Percentiles rank a stretch among this genome's conserved stretches.
These are phyloP conservation scores for Sphagnum magellanicum DNA, from an alignment of 228 moss, liverwort and hornwort genomes.

Conservation along the genomic window DNA sequence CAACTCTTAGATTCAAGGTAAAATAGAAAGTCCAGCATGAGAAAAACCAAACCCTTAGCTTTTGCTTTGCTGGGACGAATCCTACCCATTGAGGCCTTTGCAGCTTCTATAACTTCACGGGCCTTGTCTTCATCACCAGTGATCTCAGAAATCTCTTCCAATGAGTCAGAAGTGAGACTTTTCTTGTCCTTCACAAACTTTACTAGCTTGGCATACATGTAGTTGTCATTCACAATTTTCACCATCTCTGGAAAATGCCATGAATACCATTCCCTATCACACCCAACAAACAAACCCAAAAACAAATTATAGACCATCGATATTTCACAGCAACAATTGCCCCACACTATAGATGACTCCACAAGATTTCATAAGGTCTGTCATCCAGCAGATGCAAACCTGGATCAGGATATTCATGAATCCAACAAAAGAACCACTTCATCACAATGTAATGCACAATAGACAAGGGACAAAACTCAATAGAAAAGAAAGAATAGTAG, in stretches of 20 bases:
- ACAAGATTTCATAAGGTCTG: neutral
- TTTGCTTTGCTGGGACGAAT: neutral
- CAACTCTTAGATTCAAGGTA: neutral
- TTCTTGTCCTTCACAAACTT: conserved; percentile 81
- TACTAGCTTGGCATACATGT: conserved; percentile 73
- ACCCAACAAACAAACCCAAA: neutral
- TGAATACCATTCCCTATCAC: conserved; percentile 83
- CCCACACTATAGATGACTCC: neutral
- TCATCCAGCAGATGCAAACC: neutral
- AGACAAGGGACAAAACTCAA: too few relatives aligned
- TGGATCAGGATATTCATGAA: too few relatives aligned
- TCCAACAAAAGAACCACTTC: too few relatives aligned
- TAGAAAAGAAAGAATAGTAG: too few relatives aligned
- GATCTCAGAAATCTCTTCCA: conserved; percentile 70
- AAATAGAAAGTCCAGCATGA: too few relatives aligned
- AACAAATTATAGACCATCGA: too few relatives aligned
- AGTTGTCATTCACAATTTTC: conserved; percentile 85
- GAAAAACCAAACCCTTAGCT: too few relatives aligned
- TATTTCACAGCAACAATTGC: too few relatives aligned
- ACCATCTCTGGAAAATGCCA: conserved; percentile 97
- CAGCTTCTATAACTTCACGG: conserved; percentile 83
- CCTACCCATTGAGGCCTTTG: conserved; percentile 95
- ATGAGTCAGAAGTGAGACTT: conserved; percentile 36
- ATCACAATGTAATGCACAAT: too few relatives aligned
- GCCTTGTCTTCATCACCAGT: conserved; percentile 88